Conservation (phyloP, 495 filamentous ascomycete species). For the Xylaria sp. region DNA sequence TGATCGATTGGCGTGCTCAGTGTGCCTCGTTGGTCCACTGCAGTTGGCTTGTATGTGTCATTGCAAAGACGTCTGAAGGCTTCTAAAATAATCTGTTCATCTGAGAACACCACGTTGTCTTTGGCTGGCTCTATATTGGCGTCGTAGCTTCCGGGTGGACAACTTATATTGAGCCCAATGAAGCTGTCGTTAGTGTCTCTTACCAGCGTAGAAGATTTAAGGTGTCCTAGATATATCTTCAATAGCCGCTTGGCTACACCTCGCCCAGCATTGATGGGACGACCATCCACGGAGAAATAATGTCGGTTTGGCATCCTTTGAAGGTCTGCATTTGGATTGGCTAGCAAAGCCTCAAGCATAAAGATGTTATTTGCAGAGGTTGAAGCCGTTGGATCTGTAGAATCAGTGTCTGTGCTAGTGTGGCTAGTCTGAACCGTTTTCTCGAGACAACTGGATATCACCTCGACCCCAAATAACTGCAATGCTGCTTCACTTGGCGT, state of each 20-base stretch:
- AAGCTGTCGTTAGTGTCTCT: constrained; percentile 67
- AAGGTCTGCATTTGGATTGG: constrained; percentile 57
- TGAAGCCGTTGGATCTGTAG: background rate
- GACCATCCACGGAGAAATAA: constrained; percentile 78
- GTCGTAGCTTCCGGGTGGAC: constrained; percentile 78
- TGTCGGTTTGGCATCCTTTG: constrained; percentile 64
- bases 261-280: constrained; percentile 70
- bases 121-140: constrained; percentile 90
- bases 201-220: constrained; percentile 20
- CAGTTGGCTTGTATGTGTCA: constrained; percentile 52
- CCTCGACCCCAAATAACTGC: constrained; percentile 73
- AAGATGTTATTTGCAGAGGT: constrained; percentile 7
- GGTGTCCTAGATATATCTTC: constrained; percentile 42
- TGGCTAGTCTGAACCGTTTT: constrained; percentile 29
- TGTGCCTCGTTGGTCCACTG: background rate
- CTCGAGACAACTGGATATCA: constrained; percentile 57
- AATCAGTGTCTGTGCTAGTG: background rate
- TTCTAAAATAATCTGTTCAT: constrained; percentile 58
- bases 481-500: constrained; percentile 69
- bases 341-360: constrained; percentile 65
- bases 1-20: background rate
- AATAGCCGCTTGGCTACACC: constrained; percentile 73
- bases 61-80: constrained; percentile 63
- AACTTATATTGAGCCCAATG: constrained; percentile 74
- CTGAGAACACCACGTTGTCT: constrained; percentile 81